Conservation (phyloP, 1,139 yeast genomes). For the Candida sanyaensis region DNA sequence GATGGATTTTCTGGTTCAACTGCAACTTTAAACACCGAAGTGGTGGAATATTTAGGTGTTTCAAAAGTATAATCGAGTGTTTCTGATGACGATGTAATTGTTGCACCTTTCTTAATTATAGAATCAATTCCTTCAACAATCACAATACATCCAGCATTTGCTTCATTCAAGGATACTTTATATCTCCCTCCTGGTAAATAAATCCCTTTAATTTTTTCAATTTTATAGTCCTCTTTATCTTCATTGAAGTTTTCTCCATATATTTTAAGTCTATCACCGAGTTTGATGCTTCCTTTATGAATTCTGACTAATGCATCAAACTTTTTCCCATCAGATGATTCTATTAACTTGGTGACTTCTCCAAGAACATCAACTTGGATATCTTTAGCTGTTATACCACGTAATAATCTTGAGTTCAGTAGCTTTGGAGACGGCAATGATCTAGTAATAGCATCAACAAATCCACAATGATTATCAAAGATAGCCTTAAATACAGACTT, state of each 20-base stretch:
- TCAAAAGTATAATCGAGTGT: conserved; percentile 28
- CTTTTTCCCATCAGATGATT: conserved; percentile 46
- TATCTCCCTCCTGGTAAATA: conserved; percentile 76
- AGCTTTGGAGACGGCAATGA: conserved; percentile 44
- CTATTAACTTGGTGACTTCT: conserved; percentile 62
- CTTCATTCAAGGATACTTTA: conserved; percentile 53
- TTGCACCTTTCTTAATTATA: conserved; percentile 63
- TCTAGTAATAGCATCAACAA: conserved; percentile 51
- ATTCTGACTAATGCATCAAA: conserved; percentile 63
- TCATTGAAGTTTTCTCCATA: conserved; percentile 56
- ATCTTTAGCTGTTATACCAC: background rate
- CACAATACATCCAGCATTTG: conserved; percentile 67
- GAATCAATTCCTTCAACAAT: conserved; percentile 63
- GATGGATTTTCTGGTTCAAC: conserved; percentile 81
- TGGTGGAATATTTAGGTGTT: conserved; percentile 45
- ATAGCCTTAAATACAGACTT: conserved; percentile 54
- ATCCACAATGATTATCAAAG: conserved; percentile 54
- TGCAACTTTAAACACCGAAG: conserved; percentile 76
- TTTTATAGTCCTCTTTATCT: conserved; percentile 56
- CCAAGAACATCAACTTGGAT: conserved; percentile 34
- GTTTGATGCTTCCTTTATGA: conserved; percentile 56
- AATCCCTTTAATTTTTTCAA: conserved; percentile 47
- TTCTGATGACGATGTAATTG: conserved; percentile 18
- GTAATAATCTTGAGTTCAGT: background rate
- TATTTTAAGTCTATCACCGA: conserved; percentile 52